Conservation (phyloP, 1,284 basidiomycete species). For the Mycena sp. region DNA sequence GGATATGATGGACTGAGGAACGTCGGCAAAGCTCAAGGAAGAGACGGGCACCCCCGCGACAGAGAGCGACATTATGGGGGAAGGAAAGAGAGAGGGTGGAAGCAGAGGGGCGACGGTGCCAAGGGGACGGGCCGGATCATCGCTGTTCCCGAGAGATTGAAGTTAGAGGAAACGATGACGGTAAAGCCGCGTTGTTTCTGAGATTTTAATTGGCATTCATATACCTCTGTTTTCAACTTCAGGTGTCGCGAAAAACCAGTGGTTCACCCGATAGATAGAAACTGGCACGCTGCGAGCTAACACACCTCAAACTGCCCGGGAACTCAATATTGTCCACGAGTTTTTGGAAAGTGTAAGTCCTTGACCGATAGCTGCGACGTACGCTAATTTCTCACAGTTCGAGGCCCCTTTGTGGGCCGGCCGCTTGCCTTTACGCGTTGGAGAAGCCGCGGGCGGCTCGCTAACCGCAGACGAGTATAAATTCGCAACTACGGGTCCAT, state of each 20-base stretch:
- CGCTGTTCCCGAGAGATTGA: too few species aligned
- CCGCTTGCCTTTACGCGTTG: conserved; percentile 38
- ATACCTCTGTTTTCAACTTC: too few species aligned
- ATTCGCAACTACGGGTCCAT: conserved; percentile 30
- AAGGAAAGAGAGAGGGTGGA: too few species aligned
- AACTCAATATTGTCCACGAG: conserved; percentile 38
- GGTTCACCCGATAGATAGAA: conserved; percentile 41
- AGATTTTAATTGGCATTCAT: too few species aligned
- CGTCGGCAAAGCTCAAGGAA: too few species aligned
- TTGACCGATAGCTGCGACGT: not conserved
- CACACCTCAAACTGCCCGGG: conserved; percentile 32
- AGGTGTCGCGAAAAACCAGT: conserved; percentile 44
- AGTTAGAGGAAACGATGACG: too few species aligned
- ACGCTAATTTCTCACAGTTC: conserved; percentile 32
- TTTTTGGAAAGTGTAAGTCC: conserved; percentile 32
- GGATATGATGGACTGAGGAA: too few species aligned
- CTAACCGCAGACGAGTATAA: conserved; percentile 45
- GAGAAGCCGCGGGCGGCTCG: conserved; percentile 45
- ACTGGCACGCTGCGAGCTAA: conserved; percentile 31
- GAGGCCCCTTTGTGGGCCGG: conserved; percentile 43
- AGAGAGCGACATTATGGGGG: too few species aligned
- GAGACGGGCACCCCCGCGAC: too few species aligned
- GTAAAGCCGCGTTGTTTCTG: too few species aligned
- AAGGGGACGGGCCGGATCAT: too few species aligned
- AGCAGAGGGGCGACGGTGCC: too few species aligned